A percentile compares a stretch with the other conserved stretches of the same genome.
Evolutionary conservation across 2,329 filamentous ascomycete species (phyloP).

Genomic region (Aspergillus pseudoviridinutans): DNA sequence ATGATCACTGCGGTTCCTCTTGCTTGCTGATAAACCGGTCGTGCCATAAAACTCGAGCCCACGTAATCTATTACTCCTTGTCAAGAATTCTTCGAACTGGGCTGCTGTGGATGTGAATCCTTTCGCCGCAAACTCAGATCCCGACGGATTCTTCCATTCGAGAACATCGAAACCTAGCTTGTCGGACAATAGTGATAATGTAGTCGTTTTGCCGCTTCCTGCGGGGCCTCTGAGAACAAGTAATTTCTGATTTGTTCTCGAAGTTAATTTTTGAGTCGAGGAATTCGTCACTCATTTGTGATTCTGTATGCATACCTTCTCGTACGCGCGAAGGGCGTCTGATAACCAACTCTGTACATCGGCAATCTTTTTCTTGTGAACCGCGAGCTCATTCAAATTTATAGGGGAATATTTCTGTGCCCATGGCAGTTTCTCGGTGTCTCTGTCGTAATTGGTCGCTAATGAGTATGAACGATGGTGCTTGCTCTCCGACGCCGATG

Average conservation of each 20-base stretch:
- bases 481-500: background rate
- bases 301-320: slow-evolving; percentile 30
- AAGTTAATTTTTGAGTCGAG: background rate
- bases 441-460: slow-evolving; percentile 41
- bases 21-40: slow-evolving; percentile 1
- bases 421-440: slow-evolving; percentile 68
- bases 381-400: slow-evolving; percentile 77
- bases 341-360: slow-evolving; percentile 84
- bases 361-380: slow-evolving; percentile 89
- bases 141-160: slow-evolving; percentile 85
- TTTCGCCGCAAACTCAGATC: slow-evolving; percentile 55
- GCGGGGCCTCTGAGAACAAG: slow-evolving; percentile 86
- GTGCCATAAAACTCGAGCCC: slow-evolving; percentile 54
- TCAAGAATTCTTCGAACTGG: slow-evolving; percentile 91
- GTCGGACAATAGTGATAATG: slow-evolving; percentile 70
- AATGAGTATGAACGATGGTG: slow-evolving; percentile 9
- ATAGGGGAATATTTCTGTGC: slow-evolving; percentile 75
- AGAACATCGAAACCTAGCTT: slow-evolving; percentile 73
- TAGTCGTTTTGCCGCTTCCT: slow-evolving; percentile 90
- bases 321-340: slow-evolving; percentile 61
- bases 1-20: slow-evolving; percentile 1
- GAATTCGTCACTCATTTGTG: background rate
- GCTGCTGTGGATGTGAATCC: slow-evolving; percentile 67
- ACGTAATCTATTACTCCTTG: slow-evolving; percentile 73
- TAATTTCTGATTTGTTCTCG: slow-evolving; percentile 56